These are phyloP conservation scores for Puccinellia tenuiflora DNA, from an alignment of 176 grass and related monocot species.

Conservation along the genomic window DNA sequence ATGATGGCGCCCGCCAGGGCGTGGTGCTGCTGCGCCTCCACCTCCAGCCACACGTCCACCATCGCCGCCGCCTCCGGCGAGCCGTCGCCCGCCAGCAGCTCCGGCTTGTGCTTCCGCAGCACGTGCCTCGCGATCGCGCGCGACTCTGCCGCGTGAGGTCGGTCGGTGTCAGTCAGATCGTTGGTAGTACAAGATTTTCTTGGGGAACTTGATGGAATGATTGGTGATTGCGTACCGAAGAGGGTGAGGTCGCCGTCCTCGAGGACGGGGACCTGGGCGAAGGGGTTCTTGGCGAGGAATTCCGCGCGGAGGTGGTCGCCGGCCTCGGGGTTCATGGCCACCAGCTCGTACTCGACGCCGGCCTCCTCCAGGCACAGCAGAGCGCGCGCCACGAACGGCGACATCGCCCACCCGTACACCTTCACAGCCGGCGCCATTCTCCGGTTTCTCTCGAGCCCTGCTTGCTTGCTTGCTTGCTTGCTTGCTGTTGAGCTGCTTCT, in stretches of 20 bases:
- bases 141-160: background rate
- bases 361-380: slow-evolving; percentile 62
- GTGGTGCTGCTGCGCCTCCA: slow-evolving; percentile 14
- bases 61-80: background rate
- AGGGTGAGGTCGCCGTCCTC: slow-evolving; percentile 33
- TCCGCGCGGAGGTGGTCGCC: slow-evolving; percentile 27
- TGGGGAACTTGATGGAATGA: background rate
- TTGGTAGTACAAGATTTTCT: too few relatives aligned
- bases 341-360: slow-evolving; percentile 37
- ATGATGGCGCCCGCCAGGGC: background rate
- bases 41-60: slow-evolving; percentile 28
- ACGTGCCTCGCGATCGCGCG: slow-evolving; percentile 16
- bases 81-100: background rate
- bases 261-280: slow-evolving; percentile 35
- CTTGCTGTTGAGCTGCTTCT: background rate
- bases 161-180: background rate
- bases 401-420: slow-evolving; percentile 36
- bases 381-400: slow-evolving; percentile 40
- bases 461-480: background rate
- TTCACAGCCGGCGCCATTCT: background rate
- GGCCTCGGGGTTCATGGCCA: slow-evolving; percentile 16
- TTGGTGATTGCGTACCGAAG: background rate
- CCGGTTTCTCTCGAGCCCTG: background rate
- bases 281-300: slow-evolving; percentile 49
- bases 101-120: slow-evolving; percentile 21